A percentile compares a stretch with the other conserved stretches of the same genome.
phyloP scores from a whole-genome alignment of 225 moss, liverwort and hornwort genomes.

The Takakia lepidozioides region DNA sequence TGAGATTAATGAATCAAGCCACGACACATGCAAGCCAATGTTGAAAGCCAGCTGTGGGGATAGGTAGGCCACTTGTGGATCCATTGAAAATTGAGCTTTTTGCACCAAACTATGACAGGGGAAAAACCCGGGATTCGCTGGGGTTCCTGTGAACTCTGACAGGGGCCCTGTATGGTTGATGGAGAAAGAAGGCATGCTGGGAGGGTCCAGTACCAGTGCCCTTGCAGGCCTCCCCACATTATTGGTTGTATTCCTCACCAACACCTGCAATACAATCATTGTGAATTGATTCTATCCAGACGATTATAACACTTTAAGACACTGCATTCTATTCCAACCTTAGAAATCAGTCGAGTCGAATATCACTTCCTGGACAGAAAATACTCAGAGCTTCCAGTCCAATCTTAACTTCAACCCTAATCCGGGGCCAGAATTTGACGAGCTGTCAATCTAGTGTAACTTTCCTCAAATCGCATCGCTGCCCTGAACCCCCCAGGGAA shows the following conservation, averaged over 20 bases:
- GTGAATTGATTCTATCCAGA: no score
- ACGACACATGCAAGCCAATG: conserved; percentile 44
- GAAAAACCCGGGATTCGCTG: conserved; percentile 12
- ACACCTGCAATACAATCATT: conserved; percentile 26
- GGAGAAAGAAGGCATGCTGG: conserved; percentile 7
- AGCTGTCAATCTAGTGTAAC: no score
- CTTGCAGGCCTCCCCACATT: conserved; percentile 50
- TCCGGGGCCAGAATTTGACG: no score
- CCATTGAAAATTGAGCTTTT: conserved; percentile 5
- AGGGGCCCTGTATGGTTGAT: background rate
- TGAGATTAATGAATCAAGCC: conserved; percentile 27
- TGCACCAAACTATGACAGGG: conserved; percentile 19
- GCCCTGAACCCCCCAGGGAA: no score
- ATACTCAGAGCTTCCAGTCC: no score
- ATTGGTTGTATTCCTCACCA: conserved; percentile 41
- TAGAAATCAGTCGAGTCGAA: no score
- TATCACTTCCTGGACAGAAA: no score
- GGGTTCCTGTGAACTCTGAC: conserved; percentile 3
- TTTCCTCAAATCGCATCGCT: no score
- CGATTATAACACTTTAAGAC: background rate
- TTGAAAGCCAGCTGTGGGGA: conserved; percentile 52
- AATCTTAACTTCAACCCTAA: no score
- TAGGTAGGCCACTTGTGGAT: conserved; percentile 32
- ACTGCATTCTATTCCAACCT: background rate
- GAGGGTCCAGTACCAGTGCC: conserved; percentile 46